Evolutionary conservation across 805 yeast species (phyloP).

Genomic region (Cyberlindnera suaveolens): DNA sequence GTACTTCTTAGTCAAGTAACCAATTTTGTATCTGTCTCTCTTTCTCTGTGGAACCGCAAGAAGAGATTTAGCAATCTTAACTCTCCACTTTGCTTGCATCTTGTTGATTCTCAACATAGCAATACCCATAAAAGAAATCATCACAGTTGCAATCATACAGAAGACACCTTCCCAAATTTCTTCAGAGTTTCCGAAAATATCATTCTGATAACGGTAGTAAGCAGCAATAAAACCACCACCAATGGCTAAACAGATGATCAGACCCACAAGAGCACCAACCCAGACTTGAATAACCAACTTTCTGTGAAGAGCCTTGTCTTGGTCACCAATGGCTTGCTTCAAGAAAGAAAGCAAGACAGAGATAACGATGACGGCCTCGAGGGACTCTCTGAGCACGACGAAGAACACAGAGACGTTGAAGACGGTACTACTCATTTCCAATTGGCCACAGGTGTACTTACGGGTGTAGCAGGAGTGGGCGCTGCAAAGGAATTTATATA

Average conservation of each 20-base stretch:
- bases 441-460: background rate
- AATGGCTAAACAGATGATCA: conserved; percentile 69
- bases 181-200: conserved; percentile 83
- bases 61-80: conserved; percentile 83
- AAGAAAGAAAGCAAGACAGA: conserved; percentile 89
- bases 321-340: conserved; percentile 71
- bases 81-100: conserved; percentile 96
- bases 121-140: conserved; percentile 91
- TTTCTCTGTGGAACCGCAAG: conserved; percentile 48
- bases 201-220: conserved; percentile 72
- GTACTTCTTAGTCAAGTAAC: conserved; percentile 62
- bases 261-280: conserved; percentile 72
- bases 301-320: conserved; percentile 50
- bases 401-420: conserved; percentile 58
- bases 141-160: conserved; percentile 80
- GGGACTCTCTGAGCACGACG: conserved; percentile 86
- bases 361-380: conserved; percentile 88
- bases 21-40: conserved; percentile 46
- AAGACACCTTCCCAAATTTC: conserved; percentile 97
- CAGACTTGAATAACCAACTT: conserved; percentile 75
- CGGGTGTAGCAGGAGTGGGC: no score
- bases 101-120: conserved; percentile 94
- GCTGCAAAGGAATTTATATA: no score
- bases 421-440: conserved; percentile 12
- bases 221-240: conserved; percentile 96